Percentiles rank a stretch among this genome's conserved stretches.
These are phyloP conservation scores for Actinidia chinensis DNA, from an alignment of 179 eudicot genomes.

Conservation along the genomic window DNA sequence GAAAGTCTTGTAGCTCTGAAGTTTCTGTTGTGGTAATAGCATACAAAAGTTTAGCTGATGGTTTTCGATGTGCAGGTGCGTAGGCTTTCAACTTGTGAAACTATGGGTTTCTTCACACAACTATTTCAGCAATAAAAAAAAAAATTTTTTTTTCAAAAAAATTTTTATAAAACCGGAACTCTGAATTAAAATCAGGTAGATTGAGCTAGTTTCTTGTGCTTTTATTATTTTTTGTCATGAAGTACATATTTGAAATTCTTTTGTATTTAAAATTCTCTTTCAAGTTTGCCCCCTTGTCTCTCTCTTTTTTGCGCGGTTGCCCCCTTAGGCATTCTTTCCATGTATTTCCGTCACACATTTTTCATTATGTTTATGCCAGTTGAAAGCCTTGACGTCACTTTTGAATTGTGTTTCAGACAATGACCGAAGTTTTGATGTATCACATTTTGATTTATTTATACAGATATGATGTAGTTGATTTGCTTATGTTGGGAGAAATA, in stretches of 20 bases:
- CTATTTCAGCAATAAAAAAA: slow-evolving; percentile 97
- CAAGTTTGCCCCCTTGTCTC: neutral
- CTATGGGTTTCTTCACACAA: slow-evolving; percentile 99
- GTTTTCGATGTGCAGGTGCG: slow-evolving; percentile 59
- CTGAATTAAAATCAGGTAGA: slow-evolving; percentile 86
- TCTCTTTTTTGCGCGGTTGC: neutral
- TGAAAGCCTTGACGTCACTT: neutral
- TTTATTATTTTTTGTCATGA: neutral
- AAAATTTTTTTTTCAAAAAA: too few species aligned
- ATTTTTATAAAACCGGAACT: slow-evolving; percentile 96
- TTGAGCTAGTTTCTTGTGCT: neutral
- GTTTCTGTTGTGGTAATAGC: slow-evolving; percentile 1
- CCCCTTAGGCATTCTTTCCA: neutral
- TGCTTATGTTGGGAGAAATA: slow-evolving; percentile 68
- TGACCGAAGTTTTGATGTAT: neutral
- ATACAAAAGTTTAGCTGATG: too few species aligned
- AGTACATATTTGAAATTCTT: neutral
- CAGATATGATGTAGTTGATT: slow-evolving; percentile 89
- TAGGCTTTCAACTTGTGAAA: slow-evolving; percentile 96
- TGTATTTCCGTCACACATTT: neutral
- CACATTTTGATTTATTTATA: slow-evolving; percentile 4
- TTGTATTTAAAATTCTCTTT: neutral
- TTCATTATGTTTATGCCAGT: neutral
- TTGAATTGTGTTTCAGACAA: neutral
- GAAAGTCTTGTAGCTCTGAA: neutral